These are phyloP conservation scores for Pterocarpus santalinus DNA, from an alignment of 306 rosid genomes.

Conservation along the genomic window DNA sequence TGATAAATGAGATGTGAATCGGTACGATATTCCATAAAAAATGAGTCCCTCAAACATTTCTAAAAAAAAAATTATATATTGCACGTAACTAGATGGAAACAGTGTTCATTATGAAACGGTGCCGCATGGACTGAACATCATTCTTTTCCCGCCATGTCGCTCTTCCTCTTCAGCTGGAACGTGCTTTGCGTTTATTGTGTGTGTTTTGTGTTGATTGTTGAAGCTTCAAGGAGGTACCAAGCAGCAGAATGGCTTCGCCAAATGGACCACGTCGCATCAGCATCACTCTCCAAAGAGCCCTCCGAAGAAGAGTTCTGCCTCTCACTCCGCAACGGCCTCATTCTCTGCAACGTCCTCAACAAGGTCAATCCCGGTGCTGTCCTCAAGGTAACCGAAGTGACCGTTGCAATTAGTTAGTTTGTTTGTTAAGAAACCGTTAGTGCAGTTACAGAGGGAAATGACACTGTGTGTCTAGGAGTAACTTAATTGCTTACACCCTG, in stretches of 20 bases:
- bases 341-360: conserved; percentile 97
- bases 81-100: no score
- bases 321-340: conserved; percentile 90
- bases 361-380: conserved; percentile 95
- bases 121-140: not conserved
- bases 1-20: no score
- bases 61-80: no score
- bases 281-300: conserved; percentile 73
- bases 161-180: not conserved
- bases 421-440: not conserved
- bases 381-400: conserved; percentile 58
- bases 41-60: no score
- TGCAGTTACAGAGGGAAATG: no score
- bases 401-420: no score
- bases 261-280: conserved; percentile 85
- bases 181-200: not conserved
- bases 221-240: conserved; percentile 85
- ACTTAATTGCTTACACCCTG: no score
- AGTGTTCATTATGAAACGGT: not conserved
- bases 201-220: not conserved
- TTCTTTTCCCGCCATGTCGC: not conserved
- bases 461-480: no score
- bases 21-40: no score
- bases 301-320: conserved; percentile 90
- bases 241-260: conserved; percentile 96